These are phyloP conservation scores for Fomitopsis schrenkii DNA, from an alignment of 1,284 basidiomycete genomes.

Conservation along the genomic window DNA sequence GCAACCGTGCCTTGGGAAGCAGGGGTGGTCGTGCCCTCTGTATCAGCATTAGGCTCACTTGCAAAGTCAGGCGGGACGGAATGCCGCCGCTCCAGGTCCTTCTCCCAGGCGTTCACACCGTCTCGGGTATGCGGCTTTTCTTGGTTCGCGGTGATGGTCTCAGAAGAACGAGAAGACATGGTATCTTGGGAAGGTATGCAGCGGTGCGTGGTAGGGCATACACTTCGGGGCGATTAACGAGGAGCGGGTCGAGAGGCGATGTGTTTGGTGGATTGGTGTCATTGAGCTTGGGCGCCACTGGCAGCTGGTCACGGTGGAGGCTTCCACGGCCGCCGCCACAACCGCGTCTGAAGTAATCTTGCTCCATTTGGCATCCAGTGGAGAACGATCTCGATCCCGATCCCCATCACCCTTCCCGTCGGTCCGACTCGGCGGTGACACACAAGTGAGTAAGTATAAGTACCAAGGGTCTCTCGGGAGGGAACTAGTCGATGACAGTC, in stretches of 20 bases:
- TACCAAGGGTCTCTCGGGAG: no score
- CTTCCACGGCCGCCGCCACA: not conserved
- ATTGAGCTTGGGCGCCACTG: not conserved
- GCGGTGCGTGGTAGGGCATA: not conserved
- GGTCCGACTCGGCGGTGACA: no score
- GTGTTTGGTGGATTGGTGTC: not conserved
- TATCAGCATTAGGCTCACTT: not conserved
- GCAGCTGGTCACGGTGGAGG: not conserved
- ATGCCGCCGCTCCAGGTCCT: not conserved
- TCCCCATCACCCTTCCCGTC: no score
- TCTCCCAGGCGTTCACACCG: not conserved
- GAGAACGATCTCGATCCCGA: no score
- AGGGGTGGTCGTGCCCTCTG: not conserved
- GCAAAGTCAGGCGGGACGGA: not conserved
- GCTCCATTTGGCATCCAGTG: not conserved
- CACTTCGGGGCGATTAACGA: not conserved
- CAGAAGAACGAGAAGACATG: slow-evolving; percentile 6
- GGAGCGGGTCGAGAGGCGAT: not conserved
- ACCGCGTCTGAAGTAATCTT: not conserved
- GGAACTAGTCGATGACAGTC: no score
- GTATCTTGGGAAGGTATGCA: not conserved
- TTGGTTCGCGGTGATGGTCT: slow-evolving; percentile 1
- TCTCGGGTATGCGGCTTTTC: not conserved
- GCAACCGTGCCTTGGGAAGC: not conserved
- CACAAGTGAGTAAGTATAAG: no score